Base-by-base conservation (phyloP, 2,329 filamentous ascomycete species). In the Fusarium concolor region DNA sequence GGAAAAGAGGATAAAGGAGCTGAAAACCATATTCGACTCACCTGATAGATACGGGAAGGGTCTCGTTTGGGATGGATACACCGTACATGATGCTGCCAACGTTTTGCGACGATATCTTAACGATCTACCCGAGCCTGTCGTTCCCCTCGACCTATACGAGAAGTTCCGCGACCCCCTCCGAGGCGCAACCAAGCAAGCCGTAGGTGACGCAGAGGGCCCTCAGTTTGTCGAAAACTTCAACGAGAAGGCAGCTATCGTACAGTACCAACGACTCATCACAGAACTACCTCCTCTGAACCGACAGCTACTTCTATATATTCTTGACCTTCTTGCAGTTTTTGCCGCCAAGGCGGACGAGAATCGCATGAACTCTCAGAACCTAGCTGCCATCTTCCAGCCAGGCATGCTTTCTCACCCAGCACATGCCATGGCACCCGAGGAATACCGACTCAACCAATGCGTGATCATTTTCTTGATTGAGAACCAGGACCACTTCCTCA, bases 381-480 rank as follows among this genome's bases (percentile, higher is more conserved):
- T 99, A 44, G 93, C 96, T 11, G 95, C 96, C 57, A 99, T 99
- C 75, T 99, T 99, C 78, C 96, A 99, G 77, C 96, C 96, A 0
- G 96, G 96, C 56, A 92, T 99, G 82, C 86, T 99, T 15, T 97
- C 94, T 3, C 96, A 99, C 77, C 96, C 96, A 2, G 84, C 88
- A 62, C 96, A 99, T 78, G 94, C 97, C 75, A 98, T 99, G 95
- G 90, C 93, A 1, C 96, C 96, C 0, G 88, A 92, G 58, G 95
- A 98, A 76, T 99, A 99, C 77, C 90, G 93, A 31, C 84, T 99
- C 8, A 98, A 96, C 76, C 96, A 99, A 84, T 95, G 96, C 74
- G 95, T 99, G 20, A 86, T 99, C 67, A 97, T 99, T 50, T 99
- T 99, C 79, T 82, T 99, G 71, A 99, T 99, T 70, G 94, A 98